Evolutionary conservation across 108 stramenopile species (phyloP).

Genomic region (Skeletonema costatum): DNA sequence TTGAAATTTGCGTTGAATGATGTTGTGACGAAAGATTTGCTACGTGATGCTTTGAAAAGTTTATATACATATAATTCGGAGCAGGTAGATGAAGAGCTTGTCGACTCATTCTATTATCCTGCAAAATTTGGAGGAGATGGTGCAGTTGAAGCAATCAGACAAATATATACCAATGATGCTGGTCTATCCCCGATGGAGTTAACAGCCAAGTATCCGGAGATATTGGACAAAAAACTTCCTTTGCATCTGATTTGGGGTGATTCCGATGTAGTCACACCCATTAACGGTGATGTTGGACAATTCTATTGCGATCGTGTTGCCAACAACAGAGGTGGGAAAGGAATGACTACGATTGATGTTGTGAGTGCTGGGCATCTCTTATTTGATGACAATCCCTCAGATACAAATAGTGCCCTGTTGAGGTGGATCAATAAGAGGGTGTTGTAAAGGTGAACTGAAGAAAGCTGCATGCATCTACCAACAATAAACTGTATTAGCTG

Average conservation of each 20-base stretch:
- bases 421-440: constrained; percentile 53
- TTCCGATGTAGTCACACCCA: constrained; percentile 55
- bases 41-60: constrained; percentile 48
- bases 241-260: constrained; percentile 72
- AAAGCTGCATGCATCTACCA: no score
- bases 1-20: constrained; percentile 53
- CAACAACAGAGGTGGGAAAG: constrained; percentile 43
- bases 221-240: constrained; percentile 40
- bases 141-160: constrained; percentile 56
- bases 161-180: constrained; percentile 71
- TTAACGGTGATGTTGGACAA: constrained; percentile 53
- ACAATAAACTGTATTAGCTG: no score
- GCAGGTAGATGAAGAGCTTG: constrained; percentile 63
- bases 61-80: constrained; percentile 44
- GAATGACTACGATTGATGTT: constrained; percentile 36
- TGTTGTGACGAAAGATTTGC: constrained; percentile 56
- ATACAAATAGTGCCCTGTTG: constrained; percentile 48
- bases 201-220: constrained; percentile 39
- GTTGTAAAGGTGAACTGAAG: background rate
- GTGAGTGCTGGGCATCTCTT: constrained; percentile 61
- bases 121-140: constrained; percentile 45
- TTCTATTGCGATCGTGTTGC: constrained; percentile 59
- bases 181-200: constrained; percentile 67
- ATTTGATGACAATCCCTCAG: constrained; percentile 66
- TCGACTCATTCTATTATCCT: constrained; percentile 66